A percentile compares a stretch with the other conserved stretches of the same genome.
These are phyloP conservation scores for Tuber calosporum DNA, from an alignment of 495 filamentous ascomycete genomes.

Conservation along the genomic window DNA sequence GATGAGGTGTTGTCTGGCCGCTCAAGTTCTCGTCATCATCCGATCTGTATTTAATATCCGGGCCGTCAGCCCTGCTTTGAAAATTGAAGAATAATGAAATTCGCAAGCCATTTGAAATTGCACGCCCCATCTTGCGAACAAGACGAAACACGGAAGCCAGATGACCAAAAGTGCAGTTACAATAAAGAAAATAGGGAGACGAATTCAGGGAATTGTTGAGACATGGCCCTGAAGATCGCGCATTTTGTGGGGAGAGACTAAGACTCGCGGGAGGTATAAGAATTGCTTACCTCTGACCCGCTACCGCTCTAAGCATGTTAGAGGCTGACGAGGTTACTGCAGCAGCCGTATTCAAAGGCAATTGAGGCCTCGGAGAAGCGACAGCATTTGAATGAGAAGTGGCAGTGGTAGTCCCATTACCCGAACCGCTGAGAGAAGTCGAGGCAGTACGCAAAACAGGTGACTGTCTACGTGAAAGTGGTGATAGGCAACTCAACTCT, in stretches of 20 bases:
- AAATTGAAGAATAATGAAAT: slow-evolving; percentile 21
- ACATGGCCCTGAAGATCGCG: slow-evolving; percentile 2
- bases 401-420: slow-evolving; percentile 36
- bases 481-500: slow-evolving; percentile 30
- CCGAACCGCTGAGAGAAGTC: slow-evolving; percentile 20
- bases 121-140: slow-evolving; percentile 28
- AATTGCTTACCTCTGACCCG: slow-evolving; percentile 39
- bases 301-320: slow-evolving; percentile 41
- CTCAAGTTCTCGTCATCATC: slow-evolving; percentile 38
- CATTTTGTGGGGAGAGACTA: slow-evolving; percentile 6
- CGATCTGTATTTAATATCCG: slow-evolving; percentile 21
- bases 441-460: slow-evolving; percentile 31
- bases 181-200: slow-evolving; percentile 9
- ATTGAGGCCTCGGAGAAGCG: slow-evolving; percentile 39
- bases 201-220: slow-evolving; percentile 11
- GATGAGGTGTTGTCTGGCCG: slow-evolving; percentile 41
- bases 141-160: slow-evolving; percentile 11
- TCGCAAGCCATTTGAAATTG: slow-evolving; percentile 31
- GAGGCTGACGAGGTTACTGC: slow-evolving; percentile 35
- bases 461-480: slow-evolving; percentile 31
- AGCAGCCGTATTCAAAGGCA: slow-evolving; percentile 36
- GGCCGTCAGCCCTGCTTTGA: background rate
- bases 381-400: slow-evolving; percentile 37
- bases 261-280: slow-evolving; percentile 9
- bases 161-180: slow-evolving; percentile 8